Conservation (phyloP, 2,329 filamentous ascomycete genomes). For the Scedosporium boydii region DNA sequence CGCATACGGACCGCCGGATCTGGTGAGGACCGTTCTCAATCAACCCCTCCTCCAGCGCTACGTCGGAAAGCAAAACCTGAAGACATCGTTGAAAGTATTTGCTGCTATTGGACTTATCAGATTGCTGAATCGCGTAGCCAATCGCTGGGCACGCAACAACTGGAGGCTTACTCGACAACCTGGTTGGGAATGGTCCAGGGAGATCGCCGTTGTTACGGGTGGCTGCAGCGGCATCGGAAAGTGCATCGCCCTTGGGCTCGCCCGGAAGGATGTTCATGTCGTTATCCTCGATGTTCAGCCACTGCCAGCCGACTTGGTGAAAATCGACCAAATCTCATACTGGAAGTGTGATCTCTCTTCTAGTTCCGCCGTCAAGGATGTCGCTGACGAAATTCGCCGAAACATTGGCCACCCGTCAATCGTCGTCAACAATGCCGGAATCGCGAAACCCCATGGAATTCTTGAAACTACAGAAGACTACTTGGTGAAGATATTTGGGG, state of each 20-base stretch:
- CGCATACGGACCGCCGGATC: too few species aligned
- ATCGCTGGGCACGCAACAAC: neutral
- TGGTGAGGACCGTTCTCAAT: too few species aligned
- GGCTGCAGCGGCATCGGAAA: slow-evolving; percentile 32
- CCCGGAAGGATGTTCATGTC: slow-evolving; percentile 1
- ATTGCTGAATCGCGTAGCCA: neutral
- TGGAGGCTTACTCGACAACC: neutral
- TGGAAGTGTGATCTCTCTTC: slow-evolving; percentile 31
- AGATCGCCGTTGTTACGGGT: slow-evolving; percentile 34
- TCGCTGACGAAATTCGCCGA: slow-evolving; percentile 19
- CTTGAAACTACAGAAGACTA: slow-evolving; percentile 47
- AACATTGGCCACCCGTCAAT: slow-evolving; percentile 51
- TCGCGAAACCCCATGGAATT: slow-evolving; percentile 53
- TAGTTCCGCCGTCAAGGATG: slow-evolving; percentile 32
- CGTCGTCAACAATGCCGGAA: slow-evolving; percentile 64
- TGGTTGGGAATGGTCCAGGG: slow-evolving; percentile 26
- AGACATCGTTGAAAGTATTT: too few species aligned
- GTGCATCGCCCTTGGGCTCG: slow-evolving; percentile 22
- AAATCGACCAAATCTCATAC: slow-evolving; percentile 15
- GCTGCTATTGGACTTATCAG: neutral
- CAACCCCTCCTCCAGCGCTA: too few species aligned
- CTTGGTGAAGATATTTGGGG: slow-evolving; percentile 59
- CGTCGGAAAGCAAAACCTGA: too few species aligned
- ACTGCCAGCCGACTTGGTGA: slow-evolving; percentile 9
- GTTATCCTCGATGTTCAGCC: neutral